Evolutionary conservation across 164 flowering plant genomes (phyloP), one percentile per base, ranked within the genome.

Genomic region (Protea cynaroides): DNA sequence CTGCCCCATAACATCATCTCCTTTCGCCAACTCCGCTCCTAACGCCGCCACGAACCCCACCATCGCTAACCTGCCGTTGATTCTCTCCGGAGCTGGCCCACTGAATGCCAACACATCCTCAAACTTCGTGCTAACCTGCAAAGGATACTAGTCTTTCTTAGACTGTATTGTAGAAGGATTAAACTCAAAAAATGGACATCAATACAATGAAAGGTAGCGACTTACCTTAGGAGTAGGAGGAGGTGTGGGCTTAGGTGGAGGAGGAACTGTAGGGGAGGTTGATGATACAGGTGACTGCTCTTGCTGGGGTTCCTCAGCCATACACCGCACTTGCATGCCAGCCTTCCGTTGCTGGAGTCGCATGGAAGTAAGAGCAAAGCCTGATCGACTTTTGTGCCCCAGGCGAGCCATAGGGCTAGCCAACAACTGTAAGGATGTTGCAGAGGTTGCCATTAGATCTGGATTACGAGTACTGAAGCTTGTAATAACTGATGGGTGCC

Each of bases 41-140:
- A 92, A 19, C 0, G 97, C 97, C 0, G 92, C 78, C 5, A 85
- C 96, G 24, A 92, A 89, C 10, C 97, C 96, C 2, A 87, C 63
- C 97, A 92, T 89, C 9, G 97, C 96, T 6, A 89, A 81, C 65
- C 97, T 65, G 1, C 97, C 97, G 73, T 92, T 92, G 78, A 92
- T 87, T 64, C 92, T 81, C 83, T 92, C 97, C 36, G 97, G 97
- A 34, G 46, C 46, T 40, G 46, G 46, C 14, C 46, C 46, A 40
- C 46, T 40, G 46, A 40, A 40, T 8, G 46, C 46, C 46, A 40
- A 40, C 46, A 40, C 46, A 40, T 40, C 46, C 46, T 1, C 10
- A 40, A 40, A 40, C 46, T 40, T 40, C 8, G 46, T 40, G 46
- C 46, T 40, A 9, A 40, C 46, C 46, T 40, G 34, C 34, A n/a